Percentiles rank a stretch among this genome's conserved stretches.
Evolutionary conservation across 139 green algal species (phyloP).

Genomic region (Microglena sp.): DNA sequence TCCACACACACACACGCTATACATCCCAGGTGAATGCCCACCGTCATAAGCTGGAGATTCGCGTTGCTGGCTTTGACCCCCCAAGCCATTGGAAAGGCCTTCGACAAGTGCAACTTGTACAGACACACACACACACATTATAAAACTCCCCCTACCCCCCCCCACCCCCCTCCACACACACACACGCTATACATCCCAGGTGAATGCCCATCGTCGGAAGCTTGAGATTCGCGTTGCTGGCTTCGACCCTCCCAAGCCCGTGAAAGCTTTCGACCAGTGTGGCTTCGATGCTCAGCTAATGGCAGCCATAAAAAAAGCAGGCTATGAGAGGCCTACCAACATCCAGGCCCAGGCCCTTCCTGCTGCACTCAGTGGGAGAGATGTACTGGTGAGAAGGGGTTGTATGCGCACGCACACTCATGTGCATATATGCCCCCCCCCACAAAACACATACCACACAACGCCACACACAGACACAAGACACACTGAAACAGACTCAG

Average conservation of each 20-base stretch:
- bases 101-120: constrained; percentile 29
- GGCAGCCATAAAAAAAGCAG: constrained; percentile 50
- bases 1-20: background rate
- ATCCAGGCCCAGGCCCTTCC: constrained; percentile 56
- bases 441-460: no score
- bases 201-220: constrained; percentile 33
- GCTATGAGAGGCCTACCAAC: constrained; percentile 54
- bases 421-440: no score
- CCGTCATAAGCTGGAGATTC: constrained; percentile 46
- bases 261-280: constrained; percentile 67
- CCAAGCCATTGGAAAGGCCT: constrained; percentile 56
- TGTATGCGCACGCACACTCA: no score
- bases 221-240: constrained; percentile 59
- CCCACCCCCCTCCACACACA: background rate
- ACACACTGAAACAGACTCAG: no score
- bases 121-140: background rate
- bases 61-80: constrained; percentile 52
- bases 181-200: constrained; percentile 13
- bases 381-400: background rate
- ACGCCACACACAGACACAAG: no score
- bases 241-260: constrained; percentile 51
- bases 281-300: constrained; percentile 61
- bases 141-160: no score
- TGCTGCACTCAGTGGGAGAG: background rate
- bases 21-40: constrained; percentile 27